A percentile compares a stretch with the other conserved stretches of the same genome.
phyloP scores from a whole-genome alignment of 768 basidiomycete genomes.

The Megacollybia marginata region DNA sequence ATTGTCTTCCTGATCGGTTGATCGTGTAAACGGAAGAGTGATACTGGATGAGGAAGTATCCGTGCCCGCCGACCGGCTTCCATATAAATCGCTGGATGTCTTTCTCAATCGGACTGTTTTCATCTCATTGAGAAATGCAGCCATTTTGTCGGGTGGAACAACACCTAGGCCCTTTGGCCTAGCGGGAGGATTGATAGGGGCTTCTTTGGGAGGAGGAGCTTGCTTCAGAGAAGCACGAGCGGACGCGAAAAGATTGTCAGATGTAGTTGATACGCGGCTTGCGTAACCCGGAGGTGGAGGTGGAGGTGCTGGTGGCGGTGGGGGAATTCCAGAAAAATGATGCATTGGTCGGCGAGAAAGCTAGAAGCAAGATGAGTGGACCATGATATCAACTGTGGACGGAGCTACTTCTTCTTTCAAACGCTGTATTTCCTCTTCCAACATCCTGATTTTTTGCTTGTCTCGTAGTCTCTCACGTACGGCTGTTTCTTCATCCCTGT shows the following conservation, averaged over 20 bases:
- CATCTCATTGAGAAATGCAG: conserved; percentile 73
- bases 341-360: conserved; percentile 32
- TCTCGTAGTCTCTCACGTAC: conserved; percentile 43
- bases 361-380: conserved; percentile 21
- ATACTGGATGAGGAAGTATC: neutral
- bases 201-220: conserved; percentile 49
- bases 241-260: conserved; percentile 40
- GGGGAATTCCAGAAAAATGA: conserved; percentile 17
- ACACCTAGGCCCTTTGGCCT: conserved; percentile 55
- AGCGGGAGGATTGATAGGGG: conserved; percentile 50
- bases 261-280: conserved; percentile 15
- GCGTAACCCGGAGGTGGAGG: conserved; percentile 31
- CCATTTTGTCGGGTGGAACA: conserved; percentile 75
- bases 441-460: conserved; percentile 51
- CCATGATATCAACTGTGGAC: neutral
- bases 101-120: conserved; percentile 66
- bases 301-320: conserved; percentile 37
- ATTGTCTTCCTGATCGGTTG: neutral
- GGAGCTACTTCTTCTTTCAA: conserved; percentile 48
- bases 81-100: conserved; percentile 26
- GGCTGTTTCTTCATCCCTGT: conserved; percentile 25
- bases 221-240: conserved; percentile 65
- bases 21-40: neutral
- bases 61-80: neutral
- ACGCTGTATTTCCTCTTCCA: conserved; percentile 59